Evolutionary conservation across 2,329 filamentous ascomycete species (phyloP), one percentile per base, ranked within the genome.

Genomic region (Botrytis galanthina): DNA sequence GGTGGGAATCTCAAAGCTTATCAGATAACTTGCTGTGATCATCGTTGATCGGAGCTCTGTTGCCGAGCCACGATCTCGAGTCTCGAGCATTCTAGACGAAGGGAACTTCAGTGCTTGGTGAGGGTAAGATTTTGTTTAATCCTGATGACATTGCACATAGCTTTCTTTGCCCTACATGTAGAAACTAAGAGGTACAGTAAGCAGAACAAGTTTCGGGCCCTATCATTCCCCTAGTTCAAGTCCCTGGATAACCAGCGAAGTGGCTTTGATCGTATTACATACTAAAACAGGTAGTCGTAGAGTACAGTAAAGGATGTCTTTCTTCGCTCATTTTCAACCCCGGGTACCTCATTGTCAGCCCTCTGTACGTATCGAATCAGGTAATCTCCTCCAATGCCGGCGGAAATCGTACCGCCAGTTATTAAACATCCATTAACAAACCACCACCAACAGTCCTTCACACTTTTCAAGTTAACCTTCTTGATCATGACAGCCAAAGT

Each of bases 381-480:
- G 78, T 92, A 92, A 77, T 92, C 90, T 4, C 82, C 84, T 3
- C 84, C 86, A 73, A 92, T 78, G 1, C 90, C 90, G 4, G 86
- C 73, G 76, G 87, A 87, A 75, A 92, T 88, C 7, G 84, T 85
- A 37, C 90, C 89, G 14, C 90, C 90, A 18, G 90, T 92, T 75
- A 92, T 85, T 88, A 87, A 90, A 77, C 89, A 91, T 18, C 90
- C 90, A 77, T 92, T 91, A 44, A 89, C 87, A 78, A 93, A 93
- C 91, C 91, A 93, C 90, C 90, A 92, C 91, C 91, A 93, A 77
- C 91, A 93, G 78, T 91, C 85, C 79, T 88, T 88, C 62, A 90
- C 89, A 76, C 84, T 88, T 80, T 91, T 91, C 67, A 93, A 81
- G 74, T 91, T 88, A 72, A 92, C 90, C 73, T 85, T 87, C 80